A percentile compares a stretch with the other conserved stretches of the same genome.
Evolutionary conservation across 306 rosid genomes (phyloP).

Genomic region (Sicyos baderoa): DNA sequence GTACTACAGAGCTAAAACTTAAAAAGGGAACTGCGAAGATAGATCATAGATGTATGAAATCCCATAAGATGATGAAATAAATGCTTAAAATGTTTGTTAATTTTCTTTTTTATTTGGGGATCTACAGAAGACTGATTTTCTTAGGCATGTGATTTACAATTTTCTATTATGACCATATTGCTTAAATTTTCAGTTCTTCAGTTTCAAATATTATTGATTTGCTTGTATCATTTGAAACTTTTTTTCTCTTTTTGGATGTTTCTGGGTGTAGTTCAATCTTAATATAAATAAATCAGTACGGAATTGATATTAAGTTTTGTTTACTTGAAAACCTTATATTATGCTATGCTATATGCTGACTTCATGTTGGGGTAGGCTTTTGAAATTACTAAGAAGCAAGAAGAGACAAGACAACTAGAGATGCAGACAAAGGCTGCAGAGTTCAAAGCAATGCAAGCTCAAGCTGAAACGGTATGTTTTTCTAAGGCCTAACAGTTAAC

Average conservation of each 20-base stretch:
- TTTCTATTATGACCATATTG: background rate
- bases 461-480: conserved; percentile 53
- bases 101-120: too few relatives aligned
- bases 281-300: background rate
- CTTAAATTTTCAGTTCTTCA: background rate
- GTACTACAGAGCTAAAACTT: too few relatives aligned
- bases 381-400: conserved; percentile 56
- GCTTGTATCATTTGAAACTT: background rate
- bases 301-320: background rate
- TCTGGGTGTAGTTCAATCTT: background rate
- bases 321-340: background rate
- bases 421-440: conserved; percentile 61
- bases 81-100: too few relatives aligned
- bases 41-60: too few relatives aligned
- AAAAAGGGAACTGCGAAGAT: too few relatives aligned
- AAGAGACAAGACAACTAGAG: conserved; percentile 69
- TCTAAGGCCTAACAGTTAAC: background rate
- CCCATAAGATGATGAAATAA: too few relatives aligned
- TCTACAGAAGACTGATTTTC: too few relatives aligned
- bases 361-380: conserved; percentile 38
- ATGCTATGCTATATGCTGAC: background rate
- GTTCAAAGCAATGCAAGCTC: conserved; percentile 66
- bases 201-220: background rate
- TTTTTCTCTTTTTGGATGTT: background rate
- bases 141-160: background rate